Base-by-base conservation (phyloP, 78 protist species). In the Cavenderia fasciculata region DNA sequence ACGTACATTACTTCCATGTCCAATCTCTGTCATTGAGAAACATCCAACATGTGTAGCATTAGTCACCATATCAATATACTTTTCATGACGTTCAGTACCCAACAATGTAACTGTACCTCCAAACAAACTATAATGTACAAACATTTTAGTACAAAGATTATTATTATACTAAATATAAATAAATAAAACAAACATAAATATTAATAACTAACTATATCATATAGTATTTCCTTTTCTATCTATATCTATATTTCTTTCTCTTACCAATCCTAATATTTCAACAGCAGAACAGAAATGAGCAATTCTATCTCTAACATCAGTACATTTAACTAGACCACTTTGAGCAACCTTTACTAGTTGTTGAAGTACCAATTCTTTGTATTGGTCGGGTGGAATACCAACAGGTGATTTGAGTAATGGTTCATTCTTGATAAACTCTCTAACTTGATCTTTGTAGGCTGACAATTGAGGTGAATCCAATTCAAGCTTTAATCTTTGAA, bases 1-100 rank as follows among this genome's bases (percentile, higher is more conserved):
- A 25, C 94, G 76, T 0, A 92, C 93, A 62, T 92, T 78, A 34
- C 87, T 66, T 21, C 95, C 95, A 71, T 95, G 96, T 25, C 94
- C 94, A 29, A 92, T 69, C 33, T 87, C 96, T 16, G 96, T 94
- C 79, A 94, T 51, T 2, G 94, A 76, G 36, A 86, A 94, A 68
- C 96, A 87, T 5, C 96, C 96, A 6, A 69, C 70, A 47, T 59
- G 36, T 0, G 63, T 34, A 0, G 71, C 14, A 0, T n/a, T 27
- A 41, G 69, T 86, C 1, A 84, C 70, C 44, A 54, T 61, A 23
- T 78, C 70, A 54, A 94, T 27, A 49, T 59, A 84, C 38, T 94
- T 63, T 25, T 76, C 85, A 59, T 88, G 94, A 38, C 74, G 62
- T 44, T 74, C 12, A 0, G 94, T 71, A 4, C 94, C 94, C 40